Evolutionary conservation across 2,329 filamentous ascomycete species (phyloP).

Genomic region (Alternaria hordeiaustralica): DNA sequence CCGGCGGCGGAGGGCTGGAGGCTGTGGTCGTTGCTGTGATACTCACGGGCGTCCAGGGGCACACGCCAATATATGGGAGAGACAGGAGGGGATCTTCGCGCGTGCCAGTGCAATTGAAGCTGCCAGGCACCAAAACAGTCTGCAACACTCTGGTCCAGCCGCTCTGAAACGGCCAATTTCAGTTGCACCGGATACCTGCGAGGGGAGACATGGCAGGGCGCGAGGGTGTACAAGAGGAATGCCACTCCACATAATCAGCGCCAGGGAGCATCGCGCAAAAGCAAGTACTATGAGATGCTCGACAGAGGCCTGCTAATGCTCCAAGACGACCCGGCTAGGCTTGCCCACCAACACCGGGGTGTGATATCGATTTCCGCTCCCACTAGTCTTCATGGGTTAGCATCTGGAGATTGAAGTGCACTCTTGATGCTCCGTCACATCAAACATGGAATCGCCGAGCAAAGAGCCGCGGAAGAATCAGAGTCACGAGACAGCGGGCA

Average conservation of each 20-base stretch:
- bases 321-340: constrained; percentile 24
- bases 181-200: constrained; percentile 47
- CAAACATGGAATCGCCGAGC: constrained; percentile 2
- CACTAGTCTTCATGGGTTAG: constrained; percentile 25
- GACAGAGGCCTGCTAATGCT: constrained; percentile 22
- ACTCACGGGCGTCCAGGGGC: constrained; percentile 45
- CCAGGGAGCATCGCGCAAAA: constrained; percentile 42
- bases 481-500: constrained; percentile 9
- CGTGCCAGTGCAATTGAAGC: constrained; percentile 40
- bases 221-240: constrained; percentile 45
- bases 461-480: constrained; percentile 6
- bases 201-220: constrained; percentile 30
- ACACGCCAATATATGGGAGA: constrained; percentile 49
- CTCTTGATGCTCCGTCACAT: constrained; percentile 9
- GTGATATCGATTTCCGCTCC: constrained; percentile 15
- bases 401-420: constrained; percentile 13
- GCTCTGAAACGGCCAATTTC: constrained; percentile 46
- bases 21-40: constrained; percentile 48
- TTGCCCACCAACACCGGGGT: constrained; percentile 18
- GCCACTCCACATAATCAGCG: constrained; percentile 37
- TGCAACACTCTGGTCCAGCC: constrained; percentile 47
- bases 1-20: constrained; percentile 42
- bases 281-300: constrained; percentile 32
- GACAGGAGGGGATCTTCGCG: constrained; percentile 41
- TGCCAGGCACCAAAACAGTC: constrained; percentile 50